Conservation (phyloP, 352 stramenopile species). For the Phytophthora sojae region DNA sequence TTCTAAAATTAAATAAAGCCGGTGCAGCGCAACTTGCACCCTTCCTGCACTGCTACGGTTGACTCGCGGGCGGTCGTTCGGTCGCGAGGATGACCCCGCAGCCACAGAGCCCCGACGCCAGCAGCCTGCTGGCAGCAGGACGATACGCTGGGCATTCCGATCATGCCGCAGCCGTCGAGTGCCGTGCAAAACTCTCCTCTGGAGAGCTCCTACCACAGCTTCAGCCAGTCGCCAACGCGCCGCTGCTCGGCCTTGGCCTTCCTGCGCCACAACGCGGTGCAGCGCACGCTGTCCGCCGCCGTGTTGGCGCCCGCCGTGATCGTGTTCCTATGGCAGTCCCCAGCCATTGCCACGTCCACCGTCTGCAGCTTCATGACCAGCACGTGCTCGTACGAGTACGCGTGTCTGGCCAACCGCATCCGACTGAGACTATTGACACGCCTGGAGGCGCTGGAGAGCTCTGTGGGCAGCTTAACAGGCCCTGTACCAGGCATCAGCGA, state of each 20-base stretch:
- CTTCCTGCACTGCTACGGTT: neutral
- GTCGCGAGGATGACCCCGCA: neutral
- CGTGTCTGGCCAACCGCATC: slow-evolving; percentile 76
- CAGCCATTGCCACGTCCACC: slow-evolving; percentile 70
- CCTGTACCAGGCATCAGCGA: slow-evolving; percentile 9
- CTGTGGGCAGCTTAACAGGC: slow-evolving; percentile 5
- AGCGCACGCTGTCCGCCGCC: slow-evolving; percentile 66
- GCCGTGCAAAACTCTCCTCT: slow-evolving; percentile 32
- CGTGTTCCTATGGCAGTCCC: slow-evolving; percentile 75
- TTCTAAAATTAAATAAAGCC: neutral
- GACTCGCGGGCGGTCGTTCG: neutral
- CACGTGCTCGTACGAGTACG: slow-evolving; percentile 78
- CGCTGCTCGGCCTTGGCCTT: slow-evolving; percentile 24
- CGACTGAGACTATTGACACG: slow-evolving; percentile 55
- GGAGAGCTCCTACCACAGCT: slow-evolving; percentile 18
- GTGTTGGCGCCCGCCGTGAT: slow-evolving; percentile 75
- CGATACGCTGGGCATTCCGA: slow-evolving; percentile 13
- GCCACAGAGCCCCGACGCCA: slow-evolving; percentile 1
- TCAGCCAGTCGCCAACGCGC: slow-evolving; percentile 5
- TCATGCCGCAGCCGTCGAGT: slow-evolving; percentile 29
- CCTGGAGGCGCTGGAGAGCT: slow-evolving; percentile 39
- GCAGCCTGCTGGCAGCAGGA: neutral
- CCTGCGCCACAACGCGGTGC: slow-evolving; percentile 59
- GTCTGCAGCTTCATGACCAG: slow-evolving; percentile 74
- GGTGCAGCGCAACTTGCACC: neutral